Conservation (phyloP, 2,329 filamentous ascomycete species). For the Beauveria australis region DNA sequence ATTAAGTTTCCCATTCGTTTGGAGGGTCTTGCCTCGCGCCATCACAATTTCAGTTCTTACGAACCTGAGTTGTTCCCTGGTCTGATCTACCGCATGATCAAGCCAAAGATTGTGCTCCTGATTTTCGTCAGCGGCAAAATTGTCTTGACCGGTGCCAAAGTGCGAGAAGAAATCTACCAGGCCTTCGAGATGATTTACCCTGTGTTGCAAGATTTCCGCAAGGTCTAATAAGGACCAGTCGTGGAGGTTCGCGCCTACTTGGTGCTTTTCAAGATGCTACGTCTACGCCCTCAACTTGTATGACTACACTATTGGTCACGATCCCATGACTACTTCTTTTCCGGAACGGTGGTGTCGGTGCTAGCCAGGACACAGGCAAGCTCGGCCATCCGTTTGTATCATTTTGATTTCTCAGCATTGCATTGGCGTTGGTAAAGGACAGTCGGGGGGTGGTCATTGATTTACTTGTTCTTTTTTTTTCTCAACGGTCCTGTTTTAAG, state of each 20-base stretch:
- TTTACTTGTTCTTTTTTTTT: slow-evolving; percentile 18
- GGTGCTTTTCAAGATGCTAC: neutral
- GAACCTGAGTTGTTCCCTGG: slow-evolving; percentile 97
- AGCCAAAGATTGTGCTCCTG: slow-evolving; percentile 95
- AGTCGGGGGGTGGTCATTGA: slow-evolving; percentile 21
- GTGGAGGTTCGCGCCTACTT: neutral
- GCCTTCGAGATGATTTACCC: slow-evolving; percentile 97
- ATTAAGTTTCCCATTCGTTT: slow-evolving; percentile 99
- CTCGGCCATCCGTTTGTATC: slow-evolving; percentile 26
- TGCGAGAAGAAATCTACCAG: slow-evolving; percentile 96
- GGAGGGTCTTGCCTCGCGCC: slow-evolving; percentile 88
- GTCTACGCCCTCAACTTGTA: slow-evolving; percentile 25
- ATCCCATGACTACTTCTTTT: slow-evolving; percentile 35
- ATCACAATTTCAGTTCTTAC: slow-evolving; percentile 99
- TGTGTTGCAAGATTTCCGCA: slow-evolving; percentile 68
- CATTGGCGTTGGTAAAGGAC: slow-evolving; percentile 46
- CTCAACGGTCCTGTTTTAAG: slow-evolving; percentile 21
- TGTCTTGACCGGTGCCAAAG: slow-evolving; percentile 93
- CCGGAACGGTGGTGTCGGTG: slow-evolving; percentile 11
- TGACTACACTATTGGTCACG: slow-evolving; percentile 36
- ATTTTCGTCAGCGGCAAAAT: slow-evolving; percentile 99
- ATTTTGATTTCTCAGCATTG: slow-evolving; percentile 41
- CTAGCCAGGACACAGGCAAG: slow-evolving; percentile 20
- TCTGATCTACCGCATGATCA: slow-evolving; percentile 99
- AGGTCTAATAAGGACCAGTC: slow-evolving; percentile 39